Conservation (phyloP, 2,329 filamentous ascomycete genomes). For the Graphilbum fragrans region DNA sequence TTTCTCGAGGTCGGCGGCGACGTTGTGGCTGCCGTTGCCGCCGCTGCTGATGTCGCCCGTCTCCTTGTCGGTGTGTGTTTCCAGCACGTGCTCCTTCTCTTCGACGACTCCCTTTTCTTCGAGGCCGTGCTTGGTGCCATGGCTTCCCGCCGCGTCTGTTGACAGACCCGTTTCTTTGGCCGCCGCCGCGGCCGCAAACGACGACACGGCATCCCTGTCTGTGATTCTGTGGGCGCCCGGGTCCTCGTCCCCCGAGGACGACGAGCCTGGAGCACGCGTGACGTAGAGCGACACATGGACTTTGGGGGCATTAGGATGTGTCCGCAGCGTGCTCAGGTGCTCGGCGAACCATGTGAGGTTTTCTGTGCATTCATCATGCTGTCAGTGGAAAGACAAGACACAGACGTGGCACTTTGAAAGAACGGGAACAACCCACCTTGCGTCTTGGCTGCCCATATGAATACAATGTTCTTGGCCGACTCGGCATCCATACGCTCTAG, state of each 20-base stretch:
- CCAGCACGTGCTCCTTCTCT: not conserved
- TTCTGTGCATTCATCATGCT: slow-evolving; percentile 13
- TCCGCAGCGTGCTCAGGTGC: slow-evolving; percentile 24
- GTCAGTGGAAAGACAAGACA: not conserved
- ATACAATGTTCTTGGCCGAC: slow-evolving; percentile 26
- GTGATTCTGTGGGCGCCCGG: not conserved
- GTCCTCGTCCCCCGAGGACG: slow-evolving; percentile 3
- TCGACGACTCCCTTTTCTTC: not conserved
- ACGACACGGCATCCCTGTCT: not conserved
- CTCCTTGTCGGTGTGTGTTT: not conserved
- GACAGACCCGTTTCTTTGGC: not conserved
- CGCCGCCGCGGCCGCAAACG: not conserved
- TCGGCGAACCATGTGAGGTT: slow-evolving; percentile 24
- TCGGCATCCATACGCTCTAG: slow-evolving; percentile 26
- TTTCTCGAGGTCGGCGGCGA: slow-evolving; percentile 12
- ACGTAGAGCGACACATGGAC: slow-evolving; percentile 26
- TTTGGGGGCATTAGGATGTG: slow-evolving; percentile 24
- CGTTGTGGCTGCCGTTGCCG: too few relatives aligned
- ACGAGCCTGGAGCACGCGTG: slow-evolving; percentile 14
- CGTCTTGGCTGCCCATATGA: slow-evolving; percentile 35
- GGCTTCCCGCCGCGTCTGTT: not conserved
- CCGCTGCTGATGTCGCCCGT: not conserved
- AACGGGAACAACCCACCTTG: slow-evolving; percentile 25
- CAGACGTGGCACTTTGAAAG: not conserved
- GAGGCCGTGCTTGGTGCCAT: too few relatives aligned